Evolutionary conservation across 139 green algal genomes (phyloP), one percentile per base, ranked within the genome.

Genomic region (Astrephomene gubernaculifera): DNA sequence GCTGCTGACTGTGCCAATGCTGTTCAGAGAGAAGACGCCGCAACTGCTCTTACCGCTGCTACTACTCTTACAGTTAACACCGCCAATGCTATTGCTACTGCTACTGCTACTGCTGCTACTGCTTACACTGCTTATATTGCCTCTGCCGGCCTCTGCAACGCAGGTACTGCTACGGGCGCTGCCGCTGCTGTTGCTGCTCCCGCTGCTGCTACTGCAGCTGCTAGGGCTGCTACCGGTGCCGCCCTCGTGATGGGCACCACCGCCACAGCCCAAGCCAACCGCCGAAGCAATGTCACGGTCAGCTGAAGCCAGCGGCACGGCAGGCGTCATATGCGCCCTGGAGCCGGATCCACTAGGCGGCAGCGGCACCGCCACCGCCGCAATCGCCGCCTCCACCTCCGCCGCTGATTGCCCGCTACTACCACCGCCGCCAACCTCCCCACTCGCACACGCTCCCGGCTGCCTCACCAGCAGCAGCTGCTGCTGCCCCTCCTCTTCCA

Each of bases 101-200:
- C 44, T 67, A 63, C 70, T 57, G 84, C 68, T 70, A 64, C 52
- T 71, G 71, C 60, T 81, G 71, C 69, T 45, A 35, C 43, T 31
- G 73, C 76, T 71, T 33, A 65, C 41, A 68, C 43, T n/a, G 73
- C 45, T 36, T 0, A 60, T 53, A 10, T 22, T 63, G 57, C 57
- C 33, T 6, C 29, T 12, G n/a, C 52, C 33, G 33, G 22, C 52
- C 10, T 9, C 54, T 0, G 33, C 33, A 52, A 25, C 60, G 29
- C 25, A 25, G n/a, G 22, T 67, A 52, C 27, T 72, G 61, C 57
- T 14, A 63, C 24, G 45, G 52, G 24, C 60, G 75, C 57, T 67
- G 31, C 49, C n/a, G 31, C 31, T 49, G n/a, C n/a, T n/a, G n/a
- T n/a, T n/a, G n/a, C n/a, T n/a, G n/a, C n/a, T n/a, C n/a, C n/a